These are phyloP conservation scores for Cladophialophora psammophila DNA, from an alignment of 2,329 filamentous ascomycete genomes.

Conservation along the genomic window DNA sequence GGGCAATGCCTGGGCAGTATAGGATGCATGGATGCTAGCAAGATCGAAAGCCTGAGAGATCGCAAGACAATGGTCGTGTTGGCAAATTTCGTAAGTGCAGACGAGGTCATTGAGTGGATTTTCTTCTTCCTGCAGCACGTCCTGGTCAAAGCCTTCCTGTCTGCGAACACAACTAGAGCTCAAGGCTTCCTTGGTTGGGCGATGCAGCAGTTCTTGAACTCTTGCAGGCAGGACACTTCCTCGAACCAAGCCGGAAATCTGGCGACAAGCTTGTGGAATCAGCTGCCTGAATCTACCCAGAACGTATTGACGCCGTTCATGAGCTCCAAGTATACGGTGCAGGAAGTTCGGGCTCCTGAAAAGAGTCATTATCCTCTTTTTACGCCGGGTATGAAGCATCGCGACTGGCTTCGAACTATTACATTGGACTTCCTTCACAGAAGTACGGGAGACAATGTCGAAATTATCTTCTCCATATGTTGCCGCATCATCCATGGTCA, in stretches of 20 bases:
- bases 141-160: constrained; percentile 88
- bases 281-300: constrained; percentile 76
- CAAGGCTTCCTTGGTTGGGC: constrained; percentile 93
- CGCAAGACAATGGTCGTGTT: constrained; percentile 84
- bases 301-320: constrained; percentile 89
- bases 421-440: constrained; percentile 83
- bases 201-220: constrained; percentile 88
- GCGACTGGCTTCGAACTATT: constrained; percentile 80
- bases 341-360: constrained; percentile 46
- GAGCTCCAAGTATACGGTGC: constrained; percentile 80
- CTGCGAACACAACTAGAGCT: constrained; percentile 82
- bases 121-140: constrained; percentile 85
- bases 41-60: constrained; percentile 79
- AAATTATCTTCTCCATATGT: constrained; percentile 80
- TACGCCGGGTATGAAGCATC: constrained; percentile 67
- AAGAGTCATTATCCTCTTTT: constrained; percentile 79
- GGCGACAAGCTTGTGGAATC: constrained; percentile 63
- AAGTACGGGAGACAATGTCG: constrained; percentile 75
- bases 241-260: constrained; percentile 41
- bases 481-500: constrained; percentile 83
- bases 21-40: constrained; percentile 89
- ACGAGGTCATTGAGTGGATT: constrained; percentile 85
- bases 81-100: constrained; percentile 80
- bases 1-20: constrained; percentile 86
- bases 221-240: constrained; percentile 68